Base-by-base conservation (phyloP, 2,329 filamentous ascomycete genomes). In the Arthroderma sp. region DNA sequence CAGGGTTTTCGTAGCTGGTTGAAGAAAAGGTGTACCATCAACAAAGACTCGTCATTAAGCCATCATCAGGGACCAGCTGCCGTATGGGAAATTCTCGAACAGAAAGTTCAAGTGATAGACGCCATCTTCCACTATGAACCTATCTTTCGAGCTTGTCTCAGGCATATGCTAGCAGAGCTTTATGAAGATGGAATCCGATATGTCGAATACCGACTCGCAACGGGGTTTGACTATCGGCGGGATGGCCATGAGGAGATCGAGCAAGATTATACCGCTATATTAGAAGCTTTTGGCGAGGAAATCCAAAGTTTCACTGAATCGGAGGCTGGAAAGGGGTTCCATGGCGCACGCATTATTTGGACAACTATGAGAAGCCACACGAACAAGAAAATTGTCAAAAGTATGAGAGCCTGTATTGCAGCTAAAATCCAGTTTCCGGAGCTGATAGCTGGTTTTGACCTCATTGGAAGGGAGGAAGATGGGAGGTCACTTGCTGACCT, bases 101-200 rank as follows among this genome's bases (percentile, higher is more conserved):
- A 74, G 36, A 83, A 81, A 50, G 94, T 94, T 63, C 66, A 73
- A 3, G 75, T 89, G 3, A 72, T 89, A 38, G 77, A 77, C 38
- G 81, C 78, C n/a, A 75, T 94, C 42, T 72, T 94, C 43, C 84
- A 83, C 64, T 94, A 94, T 64, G 89, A 95, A 63, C 88, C 88
- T 9, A 85, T 95, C 50, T 89, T 84, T 66, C 78, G 86, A 29
- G 70, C 71, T 11, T 93, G 87, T 56, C 66, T 95, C 49, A 77
- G 74, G 29, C 73, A 76, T n/a, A 72, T 95, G 54, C 77, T 94
- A 63, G 68, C 68, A 41, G 73, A 81, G 42, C 70, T 95, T 22
- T 70, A 80, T 11, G 77, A 77, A 4, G 89, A 96, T 59, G 86
- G 87, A 4, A 77, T 95, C 30, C 78, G 73, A 56, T 96, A 86